Percentiles rank a stretch among this genome's conserved stretches.
These are phyloP conservation scores for Lagenidium giganteum DNA, from an alignment of 352 stramenopile species.

Conservation along the genomic window DNA sequence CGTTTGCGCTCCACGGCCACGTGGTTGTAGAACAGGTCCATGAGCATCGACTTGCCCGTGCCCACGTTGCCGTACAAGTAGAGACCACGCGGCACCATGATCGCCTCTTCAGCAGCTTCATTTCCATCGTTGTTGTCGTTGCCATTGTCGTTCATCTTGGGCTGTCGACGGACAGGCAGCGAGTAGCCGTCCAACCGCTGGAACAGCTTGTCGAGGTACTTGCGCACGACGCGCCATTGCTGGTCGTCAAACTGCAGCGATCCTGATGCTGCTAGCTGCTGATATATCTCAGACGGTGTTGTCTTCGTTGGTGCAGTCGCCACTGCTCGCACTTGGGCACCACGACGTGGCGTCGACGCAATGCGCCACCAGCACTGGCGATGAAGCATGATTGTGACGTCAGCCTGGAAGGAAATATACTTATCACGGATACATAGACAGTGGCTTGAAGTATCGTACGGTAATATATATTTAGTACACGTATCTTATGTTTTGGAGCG, in stretches of 20 bases:
- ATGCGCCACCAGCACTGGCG: too few species aligned
- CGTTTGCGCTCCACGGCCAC: slow-evolving; percentile 65
- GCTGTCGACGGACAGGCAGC: slow-evolving; percentile 40
- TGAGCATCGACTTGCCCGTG: slow-evolving; percentile 96
- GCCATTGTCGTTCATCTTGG: too few species aligned
- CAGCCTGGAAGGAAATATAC: too few species aligned
- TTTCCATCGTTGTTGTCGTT: background rate
- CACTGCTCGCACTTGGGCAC: too few species aligned
- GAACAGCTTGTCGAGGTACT: slow-evolving; percentile 63
- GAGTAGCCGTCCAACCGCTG: slow-evolving; percentile 39
- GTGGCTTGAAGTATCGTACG: too few species aligned
- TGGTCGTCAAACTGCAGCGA: slow-evolving; percentile 11
- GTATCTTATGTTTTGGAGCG: too few species aligned
- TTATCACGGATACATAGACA: too few species aligned
- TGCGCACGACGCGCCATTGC: slow-evolving; percentile 16
- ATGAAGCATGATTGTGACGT: too few species aligned
- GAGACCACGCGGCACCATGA: slow-evolving; percentile 79
- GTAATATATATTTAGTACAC: too few species aligned
- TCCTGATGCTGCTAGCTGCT: slow-evolving; percentile 5
- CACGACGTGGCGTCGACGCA: too few species aligned
- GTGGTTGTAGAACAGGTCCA: slow-evolving; percentile 92
- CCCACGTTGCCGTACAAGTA: slow-evolving; percentile 95
- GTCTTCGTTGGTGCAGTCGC: too few species aligned
- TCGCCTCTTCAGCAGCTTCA: background rate
- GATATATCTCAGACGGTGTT: slow-evolving; percentile 12